These are phyloP conservation scores for Dacryopinax spathularia DNA, from an alignment of 768 basidiomycete genomes.

Conservation along the genomic window DNA sequence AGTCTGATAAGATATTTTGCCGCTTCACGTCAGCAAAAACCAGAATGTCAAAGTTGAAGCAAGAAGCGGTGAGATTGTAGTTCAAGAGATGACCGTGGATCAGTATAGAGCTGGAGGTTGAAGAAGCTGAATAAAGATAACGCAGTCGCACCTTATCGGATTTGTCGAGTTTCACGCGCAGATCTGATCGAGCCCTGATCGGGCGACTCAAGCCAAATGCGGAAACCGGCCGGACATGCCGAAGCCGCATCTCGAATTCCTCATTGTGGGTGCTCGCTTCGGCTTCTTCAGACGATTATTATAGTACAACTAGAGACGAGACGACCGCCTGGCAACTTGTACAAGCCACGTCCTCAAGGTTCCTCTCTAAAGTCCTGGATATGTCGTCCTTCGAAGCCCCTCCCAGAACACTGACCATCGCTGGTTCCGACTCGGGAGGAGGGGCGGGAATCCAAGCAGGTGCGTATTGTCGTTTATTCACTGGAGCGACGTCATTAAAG, in stretches of 20 bases:
- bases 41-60: no score
- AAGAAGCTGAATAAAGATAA: no score
- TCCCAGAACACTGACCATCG: constrained; percentile 40
- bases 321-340: not conserved
- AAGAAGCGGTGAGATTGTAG: no score
- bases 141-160: no score
- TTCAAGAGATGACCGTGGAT: no score
- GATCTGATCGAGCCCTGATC: no score
- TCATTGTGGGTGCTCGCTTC: not conserved
- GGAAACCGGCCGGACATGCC: not conserved
- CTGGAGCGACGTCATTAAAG: not conserved
- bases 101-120: no score
- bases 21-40: no score
- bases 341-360: not conserved
- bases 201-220: not conserved
- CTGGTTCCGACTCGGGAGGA: constrained; percentile 68
- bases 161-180: no score
- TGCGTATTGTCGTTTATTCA: not conserved
- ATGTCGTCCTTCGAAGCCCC: constrained; percentile 24
- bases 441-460: constrained; percentile 81
- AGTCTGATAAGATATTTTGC: no score
- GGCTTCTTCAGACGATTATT: not conserved
- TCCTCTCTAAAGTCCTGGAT: not conserved
- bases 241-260: not conserved
- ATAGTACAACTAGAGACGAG: not conserved